These are phyloP conservation scores for Scenedesmus sp. DNA, from an alignment of 163 green algal genomes.

Conservation along the genomic window DNA sequence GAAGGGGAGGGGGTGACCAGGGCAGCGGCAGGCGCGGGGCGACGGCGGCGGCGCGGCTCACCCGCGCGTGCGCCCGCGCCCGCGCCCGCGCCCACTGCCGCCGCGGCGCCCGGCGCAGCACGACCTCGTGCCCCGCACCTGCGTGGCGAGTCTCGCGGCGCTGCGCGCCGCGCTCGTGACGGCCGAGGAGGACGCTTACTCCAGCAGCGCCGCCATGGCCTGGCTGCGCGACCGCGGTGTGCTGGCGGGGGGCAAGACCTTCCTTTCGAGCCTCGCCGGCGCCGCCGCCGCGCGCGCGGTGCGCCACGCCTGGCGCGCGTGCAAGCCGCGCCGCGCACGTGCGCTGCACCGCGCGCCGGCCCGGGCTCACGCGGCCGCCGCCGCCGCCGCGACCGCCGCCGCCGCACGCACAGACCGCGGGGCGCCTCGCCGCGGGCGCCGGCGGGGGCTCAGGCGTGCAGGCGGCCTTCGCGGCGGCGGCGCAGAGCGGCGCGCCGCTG, in stretches of 20 bases:
- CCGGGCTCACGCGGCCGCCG: neutral
- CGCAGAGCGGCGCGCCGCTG: neutral
- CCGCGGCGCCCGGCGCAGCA: too few relatives aligned
- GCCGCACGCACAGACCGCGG: neutral
- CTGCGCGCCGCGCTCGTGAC: slow-evolving; percentile 26
- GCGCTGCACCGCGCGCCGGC: neutral
- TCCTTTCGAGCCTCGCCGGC: neutral
- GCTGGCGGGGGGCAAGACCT: neutral
- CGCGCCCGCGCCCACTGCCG: too few relatives aligned
- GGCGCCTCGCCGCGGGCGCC: neutral
- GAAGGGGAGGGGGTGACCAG: too few relatives aligned
- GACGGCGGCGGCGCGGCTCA: too few relatives aligned
- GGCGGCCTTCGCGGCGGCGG: neutral
- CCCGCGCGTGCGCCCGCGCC: too few relatives aligned
- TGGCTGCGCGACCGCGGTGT: slow-evolving; percentile 13
- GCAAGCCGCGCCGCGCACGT: neutral
- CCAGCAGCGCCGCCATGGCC: neutral
- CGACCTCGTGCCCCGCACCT: slow-evolving; percentile 38
- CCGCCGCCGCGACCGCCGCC: neutral
- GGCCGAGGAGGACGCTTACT: slow-evolving; percentile 1
- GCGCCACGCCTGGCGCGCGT: neutral
- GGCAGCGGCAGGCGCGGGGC: too few relatives aligned
- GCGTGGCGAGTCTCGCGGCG: slow-evolving; percentile 23
- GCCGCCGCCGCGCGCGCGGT: neutral
- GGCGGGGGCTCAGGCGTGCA: neutral